phyloP scores from a whole-genome alignment of 1,284 basidiomycete genomes.

The Amylostereum chailletii region DNA sequence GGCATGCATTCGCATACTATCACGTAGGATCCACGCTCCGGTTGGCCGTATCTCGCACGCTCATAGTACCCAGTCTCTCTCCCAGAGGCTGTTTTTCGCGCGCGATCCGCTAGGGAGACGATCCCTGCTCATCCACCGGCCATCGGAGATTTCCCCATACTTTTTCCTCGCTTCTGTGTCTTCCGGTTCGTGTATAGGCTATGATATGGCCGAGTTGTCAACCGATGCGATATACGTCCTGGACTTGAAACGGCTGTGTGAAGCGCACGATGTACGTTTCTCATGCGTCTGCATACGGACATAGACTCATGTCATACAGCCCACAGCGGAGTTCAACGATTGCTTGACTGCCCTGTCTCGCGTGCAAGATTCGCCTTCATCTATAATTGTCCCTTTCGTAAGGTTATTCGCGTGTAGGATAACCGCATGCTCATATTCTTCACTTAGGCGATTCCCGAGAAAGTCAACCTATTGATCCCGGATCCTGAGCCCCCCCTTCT shows the following conservation, averaged over 20 bases:
- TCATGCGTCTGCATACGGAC: slow-evolving; percentile 4
- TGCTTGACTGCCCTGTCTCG: slow-evolving; percentile 19
- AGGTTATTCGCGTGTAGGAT: background rate
- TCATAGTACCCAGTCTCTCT: slow-evolving; percentile 28
- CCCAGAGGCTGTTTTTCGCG: slow-evolving; percentile 61
- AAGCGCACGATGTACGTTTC: slow-evolving; percentile 3
- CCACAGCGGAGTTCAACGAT: slow-evolving; percentile 21
- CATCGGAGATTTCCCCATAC: slow-evolving; percentile 36
- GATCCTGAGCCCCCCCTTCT: slow-evolving; percentile 24
- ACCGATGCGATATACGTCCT: slow-evolving; percentile 52
- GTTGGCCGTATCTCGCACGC: background rate
- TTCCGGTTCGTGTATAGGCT: slow-evolving; percentile 32
- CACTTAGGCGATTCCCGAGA: slow-evolving; percentile 33
- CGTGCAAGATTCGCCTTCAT: background rate
- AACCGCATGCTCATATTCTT: background rate
- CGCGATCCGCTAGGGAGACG: slow-evolving; percentile 89
- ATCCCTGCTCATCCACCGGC: slow-evolving; percentile 70
- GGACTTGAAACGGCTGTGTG: slow-evolving; percentile 26
- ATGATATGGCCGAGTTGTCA: slow-evolving; percentile 53
- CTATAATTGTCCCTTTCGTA: slow-evolving; percentile 3
- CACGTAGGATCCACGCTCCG: slow-evolving; percentile 36
- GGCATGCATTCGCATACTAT: slow-evolving; percentile 80
- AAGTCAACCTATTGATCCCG: slow-evolving; percentile 42
- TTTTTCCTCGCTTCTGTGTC: slow-evolving; percentile 64
- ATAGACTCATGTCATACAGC: slow-evolving; percentile 17